Conservation (phyloP, 768 basidiomycete species). For the Lactarius tabidus region DNA sequence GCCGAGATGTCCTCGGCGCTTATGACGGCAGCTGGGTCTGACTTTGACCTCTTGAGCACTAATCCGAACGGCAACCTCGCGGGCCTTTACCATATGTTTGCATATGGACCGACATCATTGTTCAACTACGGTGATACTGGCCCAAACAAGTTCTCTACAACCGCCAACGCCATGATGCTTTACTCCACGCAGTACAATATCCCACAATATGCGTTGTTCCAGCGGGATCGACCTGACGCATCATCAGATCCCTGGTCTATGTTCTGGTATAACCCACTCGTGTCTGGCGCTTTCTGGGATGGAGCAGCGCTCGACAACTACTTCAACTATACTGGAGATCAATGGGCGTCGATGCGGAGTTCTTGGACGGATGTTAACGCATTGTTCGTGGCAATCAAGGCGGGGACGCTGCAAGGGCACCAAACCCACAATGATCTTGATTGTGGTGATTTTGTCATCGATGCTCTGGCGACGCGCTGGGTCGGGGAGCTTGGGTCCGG, state of each 20-base stretch:
- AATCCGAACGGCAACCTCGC: constrained; percentile 74
- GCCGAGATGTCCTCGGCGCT: constrained; percentile 87
- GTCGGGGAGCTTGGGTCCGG: constrained; percentile 91
- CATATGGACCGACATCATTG: constrained; percentile 75
- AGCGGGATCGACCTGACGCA: constrained; percentile 74
- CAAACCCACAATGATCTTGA: constrained; percentile 97
- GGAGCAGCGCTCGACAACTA: constrained; percentile 74
- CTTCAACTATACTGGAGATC: constrained; percentile 67
- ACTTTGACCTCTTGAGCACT: constrained; percentile 62
- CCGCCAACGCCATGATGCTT: constrained; percentile 83
- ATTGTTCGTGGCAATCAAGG: constrained; percentile 85
- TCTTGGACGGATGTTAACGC: constrained; percentile 89
- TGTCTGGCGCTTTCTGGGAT: constrained; percentile 90
- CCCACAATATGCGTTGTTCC: constrained; percentile 79
- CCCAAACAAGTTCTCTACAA: constrained; percentile 92
- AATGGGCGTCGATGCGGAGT: constrained; percentile 90
- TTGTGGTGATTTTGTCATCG: constrained; percentile 91
- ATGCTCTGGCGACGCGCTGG: constrained; percentile 91
- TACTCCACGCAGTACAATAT: constrained; percentile 66
- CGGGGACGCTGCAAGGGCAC: constrained; percentile 72
- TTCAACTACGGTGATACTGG: constrained; percentile 85
- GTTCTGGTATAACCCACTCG: constrained; percentile 89
- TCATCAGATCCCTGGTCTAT: constrained; percentile 53
- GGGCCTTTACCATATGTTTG: constrained; percentile 87
- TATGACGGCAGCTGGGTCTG: constrained; percentile 78